Conservation (phyloP, 2,329 filamentous ascomycete genomes). For the Diaporthe citri region DNA sequence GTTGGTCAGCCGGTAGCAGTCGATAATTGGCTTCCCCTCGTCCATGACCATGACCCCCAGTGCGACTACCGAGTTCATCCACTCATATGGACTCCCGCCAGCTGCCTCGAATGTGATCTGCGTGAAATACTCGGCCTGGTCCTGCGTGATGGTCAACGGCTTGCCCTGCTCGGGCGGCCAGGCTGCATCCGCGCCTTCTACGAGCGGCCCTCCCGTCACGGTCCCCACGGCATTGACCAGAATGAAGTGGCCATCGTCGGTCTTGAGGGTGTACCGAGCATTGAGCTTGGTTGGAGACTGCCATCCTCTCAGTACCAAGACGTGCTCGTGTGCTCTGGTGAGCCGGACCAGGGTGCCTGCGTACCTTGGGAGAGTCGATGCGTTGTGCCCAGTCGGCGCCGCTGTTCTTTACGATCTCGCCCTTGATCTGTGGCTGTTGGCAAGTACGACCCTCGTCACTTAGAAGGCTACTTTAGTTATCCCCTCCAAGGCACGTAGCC, state of each 20-base stretch:
- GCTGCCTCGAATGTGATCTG: constrained; percentile 44
- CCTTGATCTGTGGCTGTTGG: constrained; percentile 40
- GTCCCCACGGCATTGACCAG: constrained; percentile 42
- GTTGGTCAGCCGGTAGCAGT: constrained; percentile 45
- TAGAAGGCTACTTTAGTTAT: too few species aligned
- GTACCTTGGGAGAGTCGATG: constrained; percentile 38
- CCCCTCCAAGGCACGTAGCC: too few species aligned
- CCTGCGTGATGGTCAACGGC: constrained; percentile 37
- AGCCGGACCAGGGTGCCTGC: neutral
- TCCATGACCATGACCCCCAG: constrained; percentile 44
- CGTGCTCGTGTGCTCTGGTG: neutral
- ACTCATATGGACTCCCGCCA: constrained; percentile 40
- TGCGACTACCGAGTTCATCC: constrained; percentile 43
- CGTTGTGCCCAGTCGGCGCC: constrained; percentile 44
- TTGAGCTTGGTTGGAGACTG: constrained; percentile 40
- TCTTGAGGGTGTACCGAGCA: constrained; percentile 43
- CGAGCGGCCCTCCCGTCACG: neutral
- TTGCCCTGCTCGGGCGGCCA: constrained; percentile 10
- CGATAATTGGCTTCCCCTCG: constrained; percentile 42
- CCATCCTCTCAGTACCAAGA: neutral
- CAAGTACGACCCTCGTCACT: too few species aligned
- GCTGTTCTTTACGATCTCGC: constrained; percentile 43
- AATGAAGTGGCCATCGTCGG: constrained; percentile 42
- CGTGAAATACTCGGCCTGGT: constrained; percentile 44
- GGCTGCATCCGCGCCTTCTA: neutral